These are phyloP conservation scores for Pyracantha coccinea DNA, from an alignment of 331 rosid genomes.

Conservation along the genomic window DNA sequence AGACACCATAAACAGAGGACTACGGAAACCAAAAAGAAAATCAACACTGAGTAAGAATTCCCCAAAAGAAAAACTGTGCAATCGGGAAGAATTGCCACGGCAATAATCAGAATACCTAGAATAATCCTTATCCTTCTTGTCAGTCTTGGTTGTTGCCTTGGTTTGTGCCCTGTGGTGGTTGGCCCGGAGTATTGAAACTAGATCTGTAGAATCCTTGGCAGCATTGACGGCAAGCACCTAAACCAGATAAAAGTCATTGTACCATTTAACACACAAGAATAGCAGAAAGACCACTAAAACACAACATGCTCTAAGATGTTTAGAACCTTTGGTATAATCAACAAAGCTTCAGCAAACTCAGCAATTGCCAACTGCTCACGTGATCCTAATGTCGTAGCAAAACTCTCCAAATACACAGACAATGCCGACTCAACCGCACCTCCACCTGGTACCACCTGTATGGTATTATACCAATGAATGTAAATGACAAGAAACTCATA, in stretches of 20 bases:
- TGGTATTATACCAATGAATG: neutral
- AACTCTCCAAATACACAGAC: slow-evolving; percentile 88
- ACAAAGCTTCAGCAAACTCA: slow-evolving; percentile 91
- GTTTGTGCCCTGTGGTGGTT: slow-evolving; percentile 48
- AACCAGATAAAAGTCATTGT: slow-evolving; percentile 13
- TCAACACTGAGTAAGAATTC: too few species aligned
- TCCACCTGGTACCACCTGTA: slow-evolving; percentile 98
- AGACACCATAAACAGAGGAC: neutral
- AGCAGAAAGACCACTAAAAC: neutral
- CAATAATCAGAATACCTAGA: slow-evolving; percentile 50
- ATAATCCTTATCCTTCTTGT: slow-evolving; percentile 54
- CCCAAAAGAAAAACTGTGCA: neutral
- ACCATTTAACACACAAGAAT: neutral
- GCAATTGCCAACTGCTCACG: slow-evolving; percentile 99
- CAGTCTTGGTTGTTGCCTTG: slow-evolving; percentile 33
- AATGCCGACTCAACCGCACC: slow-evolving; percentile 96
- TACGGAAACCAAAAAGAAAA: neutral
- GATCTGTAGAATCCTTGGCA: slow-evolving; percentile 95
- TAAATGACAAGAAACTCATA: neutral
- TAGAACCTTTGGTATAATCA: slow-evolving; percentile 83
- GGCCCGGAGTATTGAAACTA: slow-evolving; percentile 85
- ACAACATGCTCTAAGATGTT: neutral
- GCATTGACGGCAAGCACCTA: slow-evolving; percentile 98
- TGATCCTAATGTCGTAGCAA: slow-evolving; percentile 95
- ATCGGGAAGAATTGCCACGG: neutral